Evolutionary conservation across 192 early-diverging fungal genomes (phyloP).

Genomic region (Umbelopsis ramanniana): DNA sequence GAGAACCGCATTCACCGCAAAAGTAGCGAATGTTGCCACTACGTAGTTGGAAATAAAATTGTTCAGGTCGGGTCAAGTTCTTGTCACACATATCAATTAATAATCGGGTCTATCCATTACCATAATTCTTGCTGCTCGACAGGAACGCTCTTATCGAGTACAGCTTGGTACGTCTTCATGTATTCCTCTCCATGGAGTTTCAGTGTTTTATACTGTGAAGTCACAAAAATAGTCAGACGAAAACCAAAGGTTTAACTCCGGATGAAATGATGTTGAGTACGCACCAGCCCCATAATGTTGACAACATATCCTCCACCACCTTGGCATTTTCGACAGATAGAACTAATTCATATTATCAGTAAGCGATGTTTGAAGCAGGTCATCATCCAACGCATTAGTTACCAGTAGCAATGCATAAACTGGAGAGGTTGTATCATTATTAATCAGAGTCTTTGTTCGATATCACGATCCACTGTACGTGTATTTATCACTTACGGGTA

Average conservation of each 20-base stretch:
- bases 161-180: constrained; percentile 39
- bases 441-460: not conserved
- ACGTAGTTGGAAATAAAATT: not conserved
- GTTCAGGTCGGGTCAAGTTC: too few relatives aligned
- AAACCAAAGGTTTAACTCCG: too few relatives aligned
- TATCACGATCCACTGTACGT: not conserved
- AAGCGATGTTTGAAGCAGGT: not conserved
- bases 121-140: constrained; percentile 30
- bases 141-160: constrained; percentile 32
- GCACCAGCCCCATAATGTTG: constrained; percentile 59
- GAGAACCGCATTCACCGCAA: constrained; percentile 59
- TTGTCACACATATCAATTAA: not conserved
- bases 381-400: not conserved
- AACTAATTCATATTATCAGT: constrained; percentile 32
- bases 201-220: constrained; percentile 36
- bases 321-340: constrained; percentile 67
- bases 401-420: constrained; percentile 64
- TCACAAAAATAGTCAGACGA: too few relatives aligned
- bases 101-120: constrained; percentile 8
- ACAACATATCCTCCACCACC: constrained; percentile 62
- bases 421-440: not conserved
- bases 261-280: not conserved
- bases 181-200: constrained; percentile 40
- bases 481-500: constrained; percentile 43
- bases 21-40: constrained; percentile 56